A percentile compares a stretch with the other conserved stretches of the same genome.
Conservation (phyloP, 2,329 filamentous ascomycete species). For the Chalaropsis thielavioides region DNA sequence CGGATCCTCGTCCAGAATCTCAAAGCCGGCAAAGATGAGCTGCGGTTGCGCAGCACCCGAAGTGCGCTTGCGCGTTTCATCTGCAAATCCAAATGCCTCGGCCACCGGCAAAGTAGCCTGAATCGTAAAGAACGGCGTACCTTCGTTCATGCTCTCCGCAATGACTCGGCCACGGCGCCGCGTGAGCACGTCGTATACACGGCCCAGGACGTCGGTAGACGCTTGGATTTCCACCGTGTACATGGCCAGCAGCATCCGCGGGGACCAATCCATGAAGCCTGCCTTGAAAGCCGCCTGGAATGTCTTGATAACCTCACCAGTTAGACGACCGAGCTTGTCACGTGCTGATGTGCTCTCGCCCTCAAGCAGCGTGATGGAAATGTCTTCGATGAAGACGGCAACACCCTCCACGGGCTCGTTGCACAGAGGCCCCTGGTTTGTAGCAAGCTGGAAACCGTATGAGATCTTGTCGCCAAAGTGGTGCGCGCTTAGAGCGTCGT, state of each 20-base stretch:
- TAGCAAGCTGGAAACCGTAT: constrained; percentile 89
- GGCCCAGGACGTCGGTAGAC: constrained; percentile 83
- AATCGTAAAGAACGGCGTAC: constrained; percentile 93
- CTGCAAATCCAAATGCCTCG: constrained; percentile 88
- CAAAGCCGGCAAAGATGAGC: constrained; percentile 83
- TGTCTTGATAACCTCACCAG: constrained; percentile 83
- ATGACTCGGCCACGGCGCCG: constrained; percentile 79
- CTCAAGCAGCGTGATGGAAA: constrained; percentile 44
- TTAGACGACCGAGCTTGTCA: constrained; percentile 53
- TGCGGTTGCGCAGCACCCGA: constrained; percentile 84
- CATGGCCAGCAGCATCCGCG: constrained; percentile 91
- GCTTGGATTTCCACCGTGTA: constrained; percentile 97
- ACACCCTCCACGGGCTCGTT: constrained; percentile 87
- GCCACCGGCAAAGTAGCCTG: constrained; percentile 76
- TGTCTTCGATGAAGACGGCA: constrained; percentile 75
- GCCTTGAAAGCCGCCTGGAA: constrained; percentile 69
- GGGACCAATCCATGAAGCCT: constrained; percentile 90
- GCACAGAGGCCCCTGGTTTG: constrained; percentile 76
- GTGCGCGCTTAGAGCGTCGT: constrained; percentile 40
- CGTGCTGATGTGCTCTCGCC: constrained; percentile 37
- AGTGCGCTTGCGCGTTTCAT: constrained; percentile 91
- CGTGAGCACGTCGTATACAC: constrained; percentile 96
- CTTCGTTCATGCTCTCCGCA: constrained; percentile 82
- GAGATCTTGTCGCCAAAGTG: constrained; percentile 81
- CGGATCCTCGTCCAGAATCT: constrained; percentile 86